Evolutionary conservation across 2,329 filamentous ascomycete genomes (phyloP).

Genomic region (Microsporum ferrugineum): DNA sequence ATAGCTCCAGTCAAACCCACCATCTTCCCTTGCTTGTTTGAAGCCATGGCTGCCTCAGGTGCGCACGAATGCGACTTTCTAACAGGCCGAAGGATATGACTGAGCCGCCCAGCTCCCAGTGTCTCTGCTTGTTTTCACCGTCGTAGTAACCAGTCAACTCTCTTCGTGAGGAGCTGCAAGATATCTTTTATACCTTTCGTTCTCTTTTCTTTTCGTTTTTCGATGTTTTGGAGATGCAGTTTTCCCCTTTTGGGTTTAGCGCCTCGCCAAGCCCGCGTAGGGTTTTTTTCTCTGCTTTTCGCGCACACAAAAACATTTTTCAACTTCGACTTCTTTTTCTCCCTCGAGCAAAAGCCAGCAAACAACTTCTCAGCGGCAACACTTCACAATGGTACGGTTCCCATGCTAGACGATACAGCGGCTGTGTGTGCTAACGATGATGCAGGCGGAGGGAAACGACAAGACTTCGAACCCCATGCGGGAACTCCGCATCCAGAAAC

Average conservation of each 20-base stretch:
- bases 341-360: constrained; percentile 6
- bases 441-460: constrained; percentile 56
- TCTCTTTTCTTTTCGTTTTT: background rate
- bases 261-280: background rate
- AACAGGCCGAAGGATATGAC: background rate
- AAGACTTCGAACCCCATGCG: constrained; percentile 98
- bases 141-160: background rate
- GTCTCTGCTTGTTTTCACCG: background rate
- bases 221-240: background rate
- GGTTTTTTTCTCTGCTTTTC: background rate
- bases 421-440: constrained; percentile 18
- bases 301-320: background rate
- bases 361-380: constrained; percentile 25
- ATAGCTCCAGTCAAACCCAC: constrained; percentile 47
- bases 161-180: background rate
- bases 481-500: constrained; percentile 98
- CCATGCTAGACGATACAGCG: constrained; percentile 11
- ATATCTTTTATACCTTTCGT: background rate
- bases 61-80: constrained; percentile 36
- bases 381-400: constrained; percentile 39
- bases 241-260: background rate
- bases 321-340: constrained; percentile 5
- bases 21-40: constrained; percentile 98
- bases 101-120: background rate
- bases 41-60: constrained; percentile 45